Base-by-base conservation (phyloP, 2,329 filamentous ascomycete species). In the Verticillium nonalfalfae region DNA sequence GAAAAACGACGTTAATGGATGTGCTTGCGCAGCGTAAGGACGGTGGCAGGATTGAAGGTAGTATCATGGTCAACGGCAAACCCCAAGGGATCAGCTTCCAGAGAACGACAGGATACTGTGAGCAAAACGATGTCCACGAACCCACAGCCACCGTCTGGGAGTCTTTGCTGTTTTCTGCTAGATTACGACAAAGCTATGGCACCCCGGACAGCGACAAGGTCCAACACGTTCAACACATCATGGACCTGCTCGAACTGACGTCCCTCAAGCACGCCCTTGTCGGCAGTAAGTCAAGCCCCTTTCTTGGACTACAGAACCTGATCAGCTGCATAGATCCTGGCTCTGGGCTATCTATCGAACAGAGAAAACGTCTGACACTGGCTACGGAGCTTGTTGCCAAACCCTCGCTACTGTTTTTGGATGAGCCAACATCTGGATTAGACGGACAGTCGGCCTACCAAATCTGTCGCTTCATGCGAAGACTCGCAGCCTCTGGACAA, bases 391-490 rank as follows among this genome's bases (percentile, higher is more conserved):
- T 80, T 1, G 77, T 75, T 0, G 75, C 78, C 0, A 78, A 77
- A 58, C 78, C 78, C 0, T 74, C 73, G 31, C 74, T 84, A 0
- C 76, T 84, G 13, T 84, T 85, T 64, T 71, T 85, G 6, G 82
- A 85, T 38, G 82, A 84, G 64, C 82, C 82, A 58, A 77, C 83
- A 65, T 66, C 79, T 14, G 85, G 85, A 63, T 78, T 87, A 13
- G 85, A 87, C 68, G 78, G 75, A 1, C 79, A 86, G 77, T 86
- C 82, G 38, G 87, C 88, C 7, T 91, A 88, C 78, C 88, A 89
- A 68, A 90, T 91, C 61, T 83, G 90, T 18, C 85, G 87, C 33
- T 87, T 91, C 72, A 76, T 91, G 10, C 84, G 85, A 60, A 91
- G 90, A 73, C 81, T 90, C 0, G 81, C 85, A 1, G 73, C 78